Evolutionary conservation across 176 grass and related monocot species (phyloP), one percentile per base, ranked within the genome.

Genomic region (Juncus inflexus): DNA sequence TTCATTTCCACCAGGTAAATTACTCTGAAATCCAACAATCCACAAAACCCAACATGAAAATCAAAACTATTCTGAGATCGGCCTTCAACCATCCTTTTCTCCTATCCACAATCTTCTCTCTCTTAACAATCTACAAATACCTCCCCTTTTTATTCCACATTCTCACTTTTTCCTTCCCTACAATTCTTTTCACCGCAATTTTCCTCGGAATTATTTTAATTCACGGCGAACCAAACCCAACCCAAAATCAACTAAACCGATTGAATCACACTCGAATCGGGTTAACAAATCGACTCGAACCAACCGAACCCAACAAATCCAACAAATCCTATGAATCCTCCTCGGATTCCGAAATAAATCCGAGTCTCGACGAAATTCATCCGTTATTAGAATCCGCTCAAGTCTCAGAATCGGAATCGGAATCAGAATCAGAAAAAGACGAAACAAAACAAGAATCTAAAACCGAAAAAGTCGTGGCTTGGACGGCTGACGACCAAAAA

Each of bases 401-500:
- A n/a, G 43, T 35, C 65, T 71, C 76, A 3, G 65, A 78, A 42
- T 68, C 63, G 19, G 65, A 57, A 57, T 28, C 62, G n/a, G 76
- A 60, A 37, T 64, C 60, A 36, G 66, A 78, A 56, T 52, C 65
- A 41, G 66, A 78, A 47, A 71, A 71, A 35, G 68, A 58, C 28
- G 68, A 71, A 16, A 57, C 54, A 13, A 52, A 71, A 58, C 28
- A 37, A 41, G 68, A 71, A 59, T 41, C 55, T 3, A 9, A 47
- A 47, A 47, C 4, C 6, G 43, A 47, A 12, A 12, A 71, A 37
- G 65, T 62, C 14, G 65, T 78, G 16, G 65, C 55, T 36, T 78
- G 65, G 76, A 78, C 76, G 2, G 65, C 65, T 42, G 76, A 70
- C 69, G 76, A 78, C 55, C 76, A 78, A 13, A 78, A 71, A 54